Base-by-base conservation (phyloP, 2,329 filamentous ascomycete genomes). In the Penicillium glabrum region DNA sequence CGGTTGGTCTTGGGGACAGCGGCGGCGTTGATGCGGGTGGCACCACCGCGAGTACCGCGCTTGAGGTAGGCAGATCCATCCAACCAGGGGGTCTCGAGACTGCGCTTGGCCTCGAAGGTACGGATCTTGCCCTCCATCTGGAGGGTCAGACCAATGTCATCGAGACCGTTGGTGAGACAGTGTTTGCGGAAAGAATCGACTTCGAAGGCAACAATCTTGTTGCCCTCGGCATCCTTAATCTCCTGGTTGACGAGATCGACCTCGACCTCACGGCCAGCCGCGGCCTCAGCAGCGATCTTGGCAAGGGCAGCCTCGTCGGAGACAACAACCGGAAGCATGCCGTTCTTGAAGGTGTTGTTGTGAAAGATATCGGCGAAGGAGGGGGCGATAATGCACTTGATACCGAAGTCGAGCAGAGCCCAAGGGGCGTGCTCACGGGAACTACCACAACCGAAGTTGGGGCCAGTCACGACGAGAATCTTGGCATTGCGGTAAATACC, bases 261-360 rank as follows among this genome's bases (percentile, higher is more conserved):
- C 78, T 97, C 93, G 62, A 98, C 80, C 74, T 97, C 93, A 57
- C 84, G 84, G 56, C 91, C 91, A 3, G 90, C 89, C 37, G 82
- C 82, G 33, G 93, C 93, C 75, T 96, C 90, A 26, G 81, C 85
- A 37, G 89, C 87, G 62, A 98, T 87, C 60, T 82, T 82, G 44
- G 89, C 82, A 4, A 97, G 79, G 31, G 84, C 82, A 1, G 77
- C 80, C 63, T 86, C 77, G 73, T 93, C 86, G 31, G 83, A 79
- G 71, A 98, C 89, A 57, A 83, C 78, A 59, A 98, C 86, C 47
- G 93, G 93, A 61, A 98, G 82, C 95, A 98, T 98, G 80, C 93
- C 93, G 80, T 99, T 99, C 84, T 99, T 98, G 85, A 97, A 98
- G n/a, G 90, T 95, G 82, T 99, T 99, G 86, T 96, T 97, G 86